These are phyloP conservation scores for Mucor sp. DNA, from an alignment of 371 early-diverging fungal species.

Conservation along the genomic window DNA sequence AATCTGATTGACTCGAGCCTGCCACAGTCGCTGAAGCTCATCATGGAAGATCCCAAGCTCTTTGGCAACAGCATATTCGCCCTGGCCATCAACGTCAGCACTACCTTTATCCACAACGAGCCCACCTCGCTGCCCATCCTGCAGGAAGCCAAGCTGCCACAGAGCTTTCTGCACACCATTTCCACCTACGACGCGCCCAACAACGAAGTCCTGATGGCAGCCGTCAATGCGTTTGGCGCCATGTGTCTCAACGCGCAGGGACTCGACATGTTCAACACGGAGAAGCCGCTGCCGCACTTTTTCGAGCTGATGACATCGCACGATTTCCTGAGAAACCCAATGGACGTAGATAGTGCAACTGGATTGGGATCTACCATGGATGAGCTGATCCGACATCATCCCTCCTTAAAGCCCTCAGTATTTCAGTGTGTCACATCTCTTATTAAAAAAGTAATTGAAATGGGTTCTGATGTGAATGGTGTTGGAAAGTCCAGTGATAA, in stretches of 20 bases:
- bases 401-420: conserved; percentile 69
- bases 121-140: conserved; percentile 89
- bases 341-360: conserved; percentile 80
- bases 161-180: conserved; percentile 75
- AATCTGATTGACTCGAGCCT: conserved; percentile 90
- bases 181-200: conserved; percentile 62
- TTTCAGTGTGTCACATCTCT: conserved; percentile 68
- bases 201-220: conserved; percentile 69
- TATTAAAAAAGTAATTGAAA: conserved; percentile 54
- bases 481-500: conserved; percentile 49
- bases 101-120: conserved; percentile 96
- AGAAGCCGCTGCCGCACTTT: conserved; percentile 72
- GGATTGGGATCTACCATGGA: conserved; percentile 85
- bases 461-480: conserved; percentile 45
- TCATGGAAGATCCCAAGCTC: conserved; percentile 69
- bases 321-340: conserved; percentile 74
- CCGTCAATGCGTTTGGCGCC: conserved; percentile 95
- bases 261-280: conserved; percentile 75
- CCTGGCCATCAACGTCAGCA: conserved; percentile 85
- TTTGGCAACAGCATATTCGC: conserved; percentile 78
- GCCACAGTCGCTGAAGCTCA: conserved; percentile 69
- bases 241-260: conserved; percentile 89
- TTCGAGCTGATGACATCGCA: conserved; percentile 73
- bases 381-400: conserved; percentile 95
- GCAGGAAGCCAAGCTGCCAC: conserved; percentile 87